Percentiles rank a stretch among this genome's conserved stretches.
phyloP scores from a whole-genome alignment of 352 stramenopile genomes.

The Chrysophaeum taylorii region DNA sequence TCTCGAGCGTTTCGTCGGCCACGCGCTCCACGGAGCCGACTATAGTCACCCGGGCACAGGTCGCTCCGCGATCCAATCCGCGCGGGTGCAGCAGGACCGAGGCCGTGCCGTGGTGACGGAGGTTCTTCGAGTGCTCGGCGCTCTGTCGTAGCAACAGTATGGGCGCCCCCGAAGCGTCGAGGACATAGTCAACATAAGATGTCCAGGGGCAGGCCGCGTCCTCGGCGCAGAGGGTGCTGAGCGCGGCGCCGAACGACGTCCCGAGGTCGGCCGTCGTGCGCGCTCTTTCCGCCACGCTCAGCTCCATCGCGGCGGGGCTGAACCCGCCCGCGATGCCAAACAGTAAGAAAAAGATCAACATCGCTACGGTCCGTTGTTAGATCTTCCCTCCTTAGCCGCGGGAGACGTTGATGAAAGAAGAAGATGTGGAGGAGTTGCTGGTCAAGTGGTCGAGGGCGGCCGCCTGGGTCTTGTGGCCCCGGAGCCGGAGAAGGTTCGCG shows the following conservation, averaged over 20 bases:
- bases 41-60: conserved; percentile 52
- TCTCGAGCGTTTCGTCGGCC: conserved; percentile 33
- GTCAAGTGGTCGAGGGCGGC: background rate
- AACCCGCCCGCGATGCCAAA: too few species aligned
- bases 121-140: conserved; percentile 68
- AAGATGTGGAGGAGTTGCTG: too few species aligned
- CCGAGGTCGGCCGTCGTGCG: conserved; percentile 38
- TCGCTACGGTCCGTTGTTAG: too few species aligned
- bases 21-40: conserved; percentile 46
- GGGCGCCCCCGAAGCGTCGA: conserved; percentile 59
- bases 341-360: too few species aligned
- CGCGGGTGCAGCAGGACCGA: conserved; percentile 13
- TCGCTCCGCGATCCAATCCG: conserved; percentile 26
- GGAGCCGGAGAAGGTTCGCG: background rate
- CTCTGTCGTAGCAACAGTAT: conserved; percentile 68
- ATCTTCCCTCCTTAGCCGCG: too few species aligned
- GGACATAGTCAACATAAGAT: conserved; percentile 68
- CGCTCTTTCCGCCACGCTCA: conserved; percentile 19
- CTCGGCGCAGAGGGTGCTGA: conserved; percentile 30
- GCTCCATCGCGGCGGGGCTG: conserved; percentile 1
- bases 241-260: conserved; percentile 23
- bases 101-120: too few species aligned
- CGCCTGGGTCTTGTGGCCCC: background rate
- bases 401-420: too few species aligned
- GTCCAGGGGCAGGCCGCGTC: conserved; percentile 48